Evolutionary conservation across 2,329 filamentous ascomycete species (phyloP).

Genomic region (Colletotrichum higginsianum): DNA sequence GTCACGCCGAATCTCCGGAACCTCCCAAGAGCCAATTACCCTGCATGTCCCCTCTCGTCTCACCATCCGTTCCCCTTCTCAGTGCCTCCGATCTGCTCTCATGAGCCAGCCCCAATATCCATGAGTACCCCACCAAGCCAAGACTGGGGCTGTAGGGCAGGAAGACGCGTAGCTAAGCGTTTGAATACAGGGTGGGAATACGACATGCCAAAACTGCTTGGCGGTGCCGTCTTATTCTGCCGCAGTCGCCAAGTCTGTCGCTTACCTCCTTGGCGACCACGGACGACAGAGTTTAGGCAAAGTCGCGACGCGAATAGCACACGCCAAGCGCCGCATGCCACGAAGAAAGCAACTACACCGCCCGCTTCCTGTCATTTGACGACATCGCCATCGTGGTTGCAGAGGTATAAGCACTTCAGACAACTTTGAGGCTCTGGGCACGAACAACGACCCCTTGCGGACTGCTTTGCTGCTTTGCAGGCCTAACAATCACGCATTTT

Average conservation of each 20-base stretch:
- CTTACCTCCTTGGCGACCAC: conserved; percentile 19
- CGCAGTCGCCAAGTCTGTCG: conserved; percentile 18
- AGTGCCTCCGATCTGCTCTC: not conserved
- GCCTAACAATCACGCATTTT: conserved; percentile 5
- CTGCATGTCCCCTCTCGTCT: not conserved
- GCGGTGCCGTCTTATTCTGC: conserved; percentile 29
- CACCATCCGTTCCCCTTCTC: not conserved
- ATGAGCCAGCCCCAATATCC: not conserved
- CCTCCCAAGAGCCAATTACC: not conserved
- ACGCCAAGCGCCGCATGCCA: not conserved
- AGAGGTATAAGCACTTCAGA: not conserved
- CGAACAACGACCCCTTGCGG: not conserved
- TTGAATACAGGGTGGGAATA: not conserved
- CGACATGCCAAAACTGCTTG: conserved; percentile 23
- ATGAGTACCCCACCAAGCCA: conserved; percentile 22
- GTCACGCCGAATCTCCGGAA: too few species aligned
- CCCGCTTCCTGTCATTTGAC: not conserved
- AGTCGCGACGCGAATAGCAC: not conserved
- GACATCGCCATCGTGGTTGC: not conserved
- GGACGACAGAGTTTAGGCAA: not conserved
- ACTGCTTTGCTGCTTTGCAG: not conserved
- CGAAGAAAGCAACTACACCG: not conserved
- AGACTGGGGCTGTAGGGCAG: conserved; percentile 6
- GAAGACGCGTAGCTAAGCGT: conserved; percentile 4
- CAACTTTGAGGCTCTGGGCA: not conserved